phyloP scores from a whole-genome alignment of 164 flowering plant species.

The Vitis labrusca region DNA sequence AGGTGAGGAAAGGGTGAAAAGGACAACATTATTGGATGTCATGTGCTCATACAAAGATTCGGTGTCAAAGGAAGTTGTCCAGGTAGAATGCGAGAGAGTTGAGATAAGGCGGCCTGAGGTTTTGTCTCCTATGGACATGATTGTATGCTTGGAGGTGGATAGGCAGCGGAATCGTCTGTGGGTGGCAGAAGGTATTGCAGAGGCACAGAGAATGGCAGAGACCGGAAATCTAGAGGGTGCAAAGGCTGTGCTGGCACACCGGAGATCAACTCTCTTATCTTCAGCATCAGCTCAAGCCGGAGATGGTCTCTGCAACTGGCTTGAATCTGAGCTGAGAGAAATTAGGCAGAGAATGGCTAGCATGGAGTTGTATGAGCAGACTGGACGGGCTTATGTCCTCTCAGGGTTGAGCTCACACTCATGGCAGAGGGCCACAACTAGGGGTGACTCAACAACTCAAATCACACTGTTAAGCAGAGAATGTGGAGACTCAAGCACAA shows the following conservation, averaged over 20 bases:
- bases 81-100: conserved; percentile 12
- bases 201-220: conserved; percentile 34
- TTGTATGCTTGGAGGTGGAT: conserved; percentile 28
- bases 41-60: conserved; percentile 25
- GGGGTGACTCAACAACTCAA: conserved; percentile 14
- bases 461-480: background rate
- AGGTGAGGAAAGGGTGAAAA: background rate
- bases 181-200: conserved; percentile 24
- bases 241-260: conserved; percentile 14
- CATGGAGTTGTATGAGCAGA: conserved; percentile 19
- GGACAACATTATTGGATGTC: conserved; percentile 20
- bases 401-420: conserved; percentile 41
- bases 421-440: conserved; percentile 36
- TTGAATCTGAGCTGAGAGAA: conserved; percentile 34
- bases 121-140: conserved; percentile 7
- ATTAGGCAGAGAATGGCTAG: conserved; percentile 31
- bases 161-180: conserved; percentile 28
- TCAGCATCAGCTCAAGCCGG: conserved; percentile 32
- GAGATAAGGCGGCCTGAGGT: conserved; percentile 19
- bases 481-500: background rate
- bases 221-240: conserved; percentile 26
- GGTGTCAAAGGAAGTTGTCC: conserved; percentile 12
- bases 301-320: conserved; percentile 26
- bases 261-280: conserved; percentile 11
- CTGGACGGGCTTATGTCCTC: conserved; percentile 35